Evolutionary conservation across 83 land plant species (phyloP).

Genomic region (Picea abies): DNA sequence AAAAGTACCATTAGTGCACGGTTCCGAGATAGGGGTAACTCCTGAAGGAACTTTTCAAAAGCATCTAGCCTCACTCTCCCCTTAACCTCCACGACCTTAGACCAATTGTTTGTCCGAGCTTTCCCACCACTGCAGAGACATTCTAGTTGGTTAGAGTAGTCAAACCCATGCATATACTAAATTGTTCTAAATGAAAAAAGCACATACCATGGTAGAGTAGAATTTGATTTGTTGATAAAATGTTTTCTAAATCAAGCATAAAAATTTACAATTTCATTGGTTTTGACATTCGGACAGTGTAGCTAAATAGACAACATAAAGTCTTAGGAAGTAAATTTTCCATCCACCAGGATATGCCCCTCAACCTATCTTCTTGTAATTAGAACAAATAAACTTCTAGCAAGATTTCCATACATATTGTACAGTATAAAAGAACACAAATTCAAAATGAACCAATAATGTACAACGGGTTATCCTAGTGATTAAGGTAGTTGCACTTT

Average conservation of each 20-base stretch:
- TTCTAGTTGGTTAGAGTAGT: background rate
- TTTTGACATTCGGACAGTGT: background rate
- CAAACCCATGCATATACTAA: background rate
- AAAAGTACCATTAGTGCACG: slow-evolving; percentile 90
- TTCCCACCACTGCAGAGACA: slow-evolving; percentile 74
- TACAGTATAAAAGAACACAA: background rate
- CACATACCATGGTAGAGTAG: background rate
- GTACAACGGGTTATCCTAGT: background rate
- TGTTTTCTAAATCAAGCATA: background rate
- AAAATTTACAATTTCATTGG: background rate
- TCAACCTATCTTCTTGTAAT: background rate
- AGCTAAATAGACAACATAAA: background rate
- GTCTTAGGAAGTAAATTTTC: background rate
- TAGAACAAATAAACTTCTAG: background rate
- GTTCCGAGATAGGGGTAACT: slow-evolving; percentile 78
- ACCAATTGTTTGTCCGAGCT: slow-evolving; percentile 74
- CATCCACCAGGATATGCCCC: background rate
- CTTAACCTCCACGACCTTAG: slow-evolving; percentile 78
- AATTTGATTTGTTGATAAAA: background rate
- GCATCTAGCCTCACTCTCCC: slow-evolving; percentile 91
- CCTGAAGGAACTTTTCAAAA: slow-evolving; percentile 86
- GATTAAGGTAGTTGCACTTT: background rate
- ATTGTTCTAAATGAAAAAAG: background rate
- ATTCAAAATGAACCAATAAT: background rate
- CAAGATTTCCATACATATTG: background rate